Evolutionary conservation across 2,329 filamentous ascomycete genomes (phyloP), one percentile per base, ranked within the genome.

Genomic region (Plenodomus tracheiphilus): DNA sequence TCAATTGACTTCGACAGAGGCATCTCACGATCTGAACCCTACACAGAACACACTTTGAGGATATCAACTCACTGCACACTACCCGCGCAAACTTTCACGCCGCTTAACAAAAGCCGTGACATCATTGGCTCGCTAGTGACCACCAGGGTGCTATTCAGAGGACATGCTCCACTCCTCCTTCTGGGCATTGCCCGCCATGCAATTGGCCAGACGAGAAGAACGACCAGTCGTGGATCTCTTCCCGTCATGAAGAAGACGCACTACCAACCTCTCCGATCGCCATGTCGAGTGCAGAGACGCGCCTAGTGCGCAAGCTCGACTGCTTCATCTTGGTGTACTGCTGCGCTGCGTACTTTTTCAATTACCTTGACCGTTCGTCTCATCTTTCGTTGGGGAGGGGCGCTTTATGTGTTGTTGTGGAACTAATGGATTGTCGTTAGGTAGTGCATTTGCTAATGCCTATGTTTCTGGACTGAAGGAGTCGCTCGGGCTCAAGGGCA

Each of bases 311-410:
- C 35, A 67, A 67, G 44, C 60, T 67, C 16, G 64, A 67, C 41
- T 63, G 58, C 44, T 67, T 68, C 18, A 62, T 68, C 32, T 44
- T 66, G 45, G 62, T 65, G 18, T 68, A 68, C 41, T 68, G 62
- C 38, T 68, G 64, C 41, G 56, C 62, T 19, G 62, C 61, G 15
- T 68, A 66, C 44, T 68, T 66, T n/a, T 66, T 68, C 55, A 68
- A 68, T 17, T 68, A 68, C 39, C 47, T 68, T 17, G 64, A 64
- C 58, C 32, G 50, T 39, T 60, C 36, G 28, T 32, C 13, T 15
- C 16, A 17, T 43, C 11, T 16, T 20, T 17, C 9, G 4, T 34
- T 61, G 57, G 63, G 61, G 28, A 32, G 15, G 28, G 13, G 11
- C 15, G 7, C 9, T 32, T 15, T 4, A 11, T 32, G 28, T n/a